Percentiles rank a stretch among this genome's conserved stretches.
These are phyloP conservation scores for Lachnellula willkommii DNA, from an alignment of 2,329 filamentous ascomycete species.

Conservation along the genomic window DNA sequence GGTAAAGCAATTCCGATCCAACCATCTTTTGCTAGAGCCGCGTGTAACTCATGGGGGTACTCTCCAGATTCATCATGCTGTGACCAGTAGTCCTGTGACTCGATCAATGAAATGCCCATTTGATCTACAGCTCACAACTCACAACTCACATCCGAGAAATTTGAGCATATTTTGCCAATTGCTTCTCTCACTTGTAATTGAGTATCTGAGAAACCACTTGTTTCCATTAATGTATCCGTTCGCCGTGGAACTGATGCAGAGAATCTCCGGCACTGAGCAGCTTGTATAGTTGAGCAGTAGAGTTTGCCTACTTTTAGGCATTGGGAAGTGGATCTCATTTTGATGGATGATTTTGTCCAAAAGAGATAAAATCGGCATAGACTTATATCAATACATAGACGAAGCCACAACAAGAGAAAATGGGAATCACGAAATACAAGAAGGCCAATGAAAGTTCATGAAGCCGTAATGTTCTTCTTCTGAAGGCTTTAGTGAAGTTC, in stretches of 20 bases:
- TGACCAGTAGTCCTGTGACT: conserved; percentile 60
- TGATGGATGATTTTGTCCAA: background rate
- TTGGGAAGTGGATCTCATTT: conserved; percentile 4
- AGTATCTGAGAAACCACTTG: conserved; percentile 64
- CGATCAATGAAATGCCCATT: background rate
- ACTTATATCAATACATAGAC: background rate
- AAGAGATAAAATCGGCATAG: background rate
- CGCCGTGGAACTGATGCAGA: conserved; percentile 15
- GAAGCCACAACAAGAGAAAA: background rate
- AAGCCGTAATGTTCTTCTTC: background rate
- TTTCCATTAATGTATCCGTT: conserved; percentile 57
- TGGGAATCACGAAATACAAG: background rate
- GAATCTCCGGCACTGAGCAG: conserved; percentile 13
- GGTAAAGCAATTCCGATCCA: conserved; percentile 80
- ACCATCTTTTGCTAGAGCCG: conserved; percentile 66
- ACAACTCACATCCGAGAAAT: conserved; percentile 55
- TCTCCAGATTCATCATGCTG: conserved; percentile 63
- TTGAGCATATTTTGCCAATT: conserved; percentile 60
- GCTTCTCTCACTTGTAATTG: conserved; percentile 69
- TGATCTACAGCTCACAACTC: background rate
- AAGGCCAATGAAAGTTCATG: conserved; percentile 8
- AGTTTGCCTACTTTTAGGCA: conserved; percentile 2
- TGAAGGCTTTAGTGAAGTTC: background rate
- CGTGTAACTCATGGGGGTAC: conserved; percentile 72
- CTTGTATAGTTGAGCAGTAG: background rate